These are phyloP conservation scores for Cladosporium sp. DNA, from an alignment of 2,329 filamentous ascomycete species.

Conservation along the genomic window DNA sequence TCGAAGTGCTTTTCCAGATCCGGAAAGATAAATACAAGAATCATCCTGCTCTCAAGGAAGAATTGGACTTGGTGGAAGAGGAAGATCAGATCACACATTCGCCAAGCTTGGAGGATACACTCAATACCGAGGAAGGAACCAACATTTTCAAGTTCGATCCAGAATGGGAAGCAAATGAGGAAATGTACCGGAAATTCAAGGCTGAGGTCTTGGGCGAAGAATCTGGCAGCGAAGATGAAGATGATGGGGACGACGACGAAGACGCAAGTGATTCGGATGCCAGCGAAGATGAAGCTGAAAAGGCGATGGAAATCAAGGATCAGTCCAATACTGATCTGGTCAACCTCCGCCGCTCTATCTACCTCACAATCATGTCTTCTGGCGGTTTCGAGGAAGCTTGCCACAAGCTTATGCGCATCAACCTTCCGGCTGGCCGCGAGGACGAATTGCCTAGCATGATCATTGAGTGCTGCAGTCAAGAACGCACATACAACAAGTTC, in stretches of 20 bases:
- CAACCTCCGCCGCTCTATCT: slow-evolving; percentile 88
- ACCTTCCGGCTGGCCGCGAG: slow-evolving; percentile 80
- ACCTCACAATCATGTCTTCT: slow-evolving; percentile 95
- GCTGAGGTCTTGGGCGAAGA: slow-evolving; percentile 86
- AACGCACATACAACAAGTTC: slow-evolving; percentile 96
- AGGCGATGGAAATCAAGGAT: slow-evolving; percentile 90
- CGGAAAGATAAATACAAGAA: slow-evolving; percentile 96
- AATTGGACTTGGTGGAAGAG: slow-evolving; percentile 92
- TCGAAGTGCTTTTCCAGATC: slow-evolving; percentile 95
- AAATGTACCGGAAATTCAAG: slow-evolving; percentile 82
- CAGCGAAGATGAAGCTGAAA: slow-evolving; percentile 71
- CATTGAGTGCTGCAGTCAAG: slow-evolving; percentile 92
- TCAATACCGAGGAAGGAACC: slow-evolving; percentile 79
- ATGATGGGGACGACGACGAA: slow-evolving; percentile 61
- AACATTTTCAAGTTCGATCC: slow-evolving; percentile 96
- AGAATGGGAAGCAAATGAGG: slow-evolving; percentile 86
- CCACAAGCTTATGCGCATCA: slow-evolving; percentile 89
- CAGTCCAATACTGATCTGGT: slow-evolving; percentile 95
- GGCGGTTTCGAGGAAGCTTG: slow-evolving; percentile 95
- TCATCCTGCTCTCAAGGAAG: slow-evolving; percentile 83
- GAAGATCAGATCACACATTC: slow-evolving; percentile 96
- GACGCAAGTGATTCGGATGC: slow-evolving; percentile 55
- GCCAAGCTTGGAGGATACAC: slow-evolving; percentile 73
- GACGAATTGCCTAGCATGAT: slow-evolving; percentile 93
- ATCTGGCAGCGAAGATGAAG: slow-evolving; percentile 73